Percentiles rank a stretch among this genome's conserved stretches.
phyloP scores from a whole-genome alignment of 1,284 basidiomycete species.

The Golubevia pallescens region DNA sequence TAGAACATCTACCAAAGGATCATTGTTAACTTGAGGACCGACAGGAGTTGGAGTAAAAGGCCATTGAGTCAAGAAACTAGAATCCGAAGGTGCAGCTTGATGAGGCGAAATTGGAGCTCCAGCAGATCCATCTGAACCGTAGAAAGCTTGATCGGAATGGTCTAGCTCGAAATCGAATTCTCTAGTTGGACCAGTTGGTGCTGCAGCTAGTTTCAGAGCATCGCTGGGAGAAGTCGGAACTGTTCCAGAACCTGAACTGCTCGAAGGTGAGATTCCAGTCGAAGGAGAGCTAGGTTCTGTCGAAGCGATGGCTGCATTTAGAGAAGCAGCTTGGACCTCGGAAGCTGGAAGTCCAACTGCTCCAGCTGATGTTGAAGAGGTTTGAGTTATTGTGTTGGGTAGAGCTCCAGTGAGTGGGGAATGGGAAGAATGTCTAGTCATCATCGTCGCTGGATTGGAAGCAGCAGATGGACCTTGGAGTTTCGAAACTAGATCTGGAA shows the following conservation, averaged over 20 bases:
- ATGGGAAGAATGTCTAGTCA: neutral
- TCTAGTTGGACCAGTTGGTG: neutral
- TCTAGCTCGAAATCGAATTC: neutral
- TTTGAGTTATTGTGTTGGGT: neutral
- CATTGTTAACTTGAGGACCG: neutral
- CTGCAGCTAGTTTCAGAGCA: too few relatives aligned
- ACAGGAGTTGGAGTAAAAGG: conserved; percentile 2
- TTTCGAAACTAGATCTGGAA: neutral
- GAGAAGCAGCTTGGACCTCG: too few relatives aligned
- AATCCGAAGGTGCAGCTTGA: neutral
- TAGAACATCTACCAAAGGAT: conserved; percentile 38
- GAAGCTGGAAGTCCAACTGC: neutral
- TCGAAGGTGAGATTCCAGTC: too few relatives aligned
- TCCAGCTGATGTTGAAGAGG: neutral
- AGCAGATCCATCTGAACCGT: neutral
- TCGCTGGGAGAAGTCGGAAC: too few relatives aligned
- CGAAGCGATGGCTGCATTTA: too few relatives aligned
- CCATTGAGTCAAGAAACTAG: neutral
- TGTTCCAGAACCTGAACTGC: too few relatives aligned
- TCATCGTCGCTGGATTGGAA: neutral
- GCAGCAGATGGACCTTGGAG: neutral
- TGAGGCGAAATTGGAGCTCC: neutral
- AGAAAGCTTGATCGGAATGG: neutral
- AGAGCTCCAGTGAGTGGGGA: neutral
- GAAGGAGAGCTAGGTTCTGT: too few relatives aligned